These are phyloP conservation scores for Papiliotrema terrestris DNA, from an alignment of 1,284 basidiomycete genomes.

Conservation along the genomic window DNA sequence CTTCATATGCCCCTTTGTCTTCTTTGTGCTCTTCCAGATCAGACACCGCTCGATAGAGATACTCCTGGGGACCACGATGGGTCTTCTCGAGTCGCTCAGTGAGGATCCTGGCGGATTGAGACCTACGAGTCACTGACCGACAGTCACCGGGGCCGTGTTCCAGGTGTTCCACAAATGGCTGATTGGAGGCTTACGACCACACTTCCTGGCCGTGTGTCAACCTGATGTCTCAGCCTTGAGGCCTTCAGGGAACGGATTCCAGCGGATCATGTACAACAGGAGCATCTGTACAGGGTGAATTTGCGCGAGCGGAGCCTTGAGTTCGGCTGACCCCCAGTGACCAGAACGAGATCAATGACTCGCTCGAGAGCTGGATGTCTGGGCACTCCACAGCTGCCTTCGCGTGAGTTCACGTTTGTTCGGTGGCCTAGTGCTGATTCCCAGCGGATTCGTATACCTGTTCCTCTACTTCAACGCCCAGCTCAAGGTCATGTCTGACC, in stretches of 20 bases:
- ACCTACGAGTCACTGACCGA: neutral
- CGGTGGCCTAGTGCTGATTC: neutral
- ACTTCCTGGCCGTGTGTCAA: slow-evolving; percentile 51
- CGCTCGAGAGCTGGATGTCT: slow-evolving; percentile 51
- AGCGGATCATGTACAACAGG: slow-evolving; percentile 54
- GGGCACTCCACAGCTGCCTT: slow-evolving; percentile 39
- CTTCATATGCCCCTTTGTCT: slow-evolving; percentile 57
- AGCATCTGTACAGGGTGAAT: slow-evolving; percentile 54
- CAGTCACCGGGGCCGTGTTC: slow-evolving; percentile 42
- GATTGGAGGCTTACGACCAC: slow-evolving; percentile 46
- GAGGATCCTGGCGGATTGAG: slow-evolving; percentile 4
- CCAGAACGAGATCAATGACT: slow-evolving; percentile 55
- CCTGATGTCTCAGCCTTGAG: slow-evolving; percentile 49
- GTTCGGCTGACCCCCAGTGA: slow-evolving; percentile 30
- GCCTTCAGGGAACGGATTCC: slow-evolving; percentile 53
- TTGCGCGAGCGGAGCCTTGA: neutral
- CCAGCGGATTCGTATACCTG: slow-evolving; percentile 43
- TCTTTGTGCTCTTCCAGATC: slow-evolving; percentile 52
- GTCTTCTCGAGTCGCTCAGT: slow-evolving; percentile 54
- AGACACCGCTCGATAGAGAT: slow-evolving; percentile 53
- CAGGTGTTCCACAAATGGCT: slow-evolving; percentile 60
- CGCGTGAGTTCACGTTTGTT: slow-evolving; percentile 14
- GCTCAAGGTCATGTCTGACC: slow-evolving; percentile 58
- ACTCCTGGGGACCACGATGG: slow-evolving; percentile 56
- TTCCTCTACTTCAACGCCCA: slow-evolving; percentile 60